Conservation (phyloP, 78 protist genomes). For the Trichosphaerium sp. region DNA sequence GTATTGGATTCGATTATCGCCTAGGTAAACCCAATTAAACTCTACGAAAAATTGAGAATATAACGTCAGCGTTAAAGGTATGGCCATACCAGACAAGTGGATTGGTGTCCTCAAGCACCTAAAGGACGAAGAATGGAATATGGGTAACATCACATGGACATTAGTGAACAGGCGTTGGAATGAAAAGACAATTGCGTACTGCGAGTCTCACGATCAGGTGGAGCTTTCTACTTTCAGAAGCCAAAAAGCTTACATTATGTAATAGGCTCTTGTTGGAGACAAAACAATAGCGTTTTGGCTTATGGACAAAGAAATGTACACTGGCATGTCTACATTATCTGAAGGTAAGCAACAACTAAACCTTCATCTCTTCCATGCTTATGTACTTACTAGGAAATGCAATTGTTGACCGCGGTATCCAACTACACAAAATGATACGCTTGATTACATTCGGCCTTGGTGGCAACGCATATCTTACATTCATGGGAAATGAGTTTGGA, state of each 20-base stretch:
- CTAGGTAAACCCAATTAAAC: slow-evolving; percentile 20
- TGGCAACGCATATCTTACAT: slow-evolving; percentile 85
- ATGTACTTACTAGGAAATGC: slow-evolving; percentile 10
- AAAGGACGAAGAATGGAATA: slow-evolving; percentile 82
- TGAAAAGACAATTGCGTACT: slow-evolving; percentile 79
- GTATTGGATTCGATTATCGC: slow-evolving; percentile 91
- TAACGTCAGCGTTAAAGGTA: too few relatives aligned
- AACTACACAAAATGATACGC: slow-evolving; percentile 82
- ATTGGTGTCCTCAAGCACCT: slow-evolving; percentile 69
- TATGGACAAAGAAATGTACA: slow-evolving; percentile 90
- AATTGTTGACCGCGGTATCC: slow-evolving; percentile 79
- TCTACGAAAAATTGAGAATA: too few relatives aligned
- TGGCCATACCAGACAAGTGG: slow-evolving; percentile 94
- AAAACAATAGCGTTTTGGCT: slow-evolving; percentile 94
- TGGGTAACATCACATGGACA: slow-evolving; percentile 58
- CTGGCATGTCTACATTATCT: slow-evolving; percentile 20
- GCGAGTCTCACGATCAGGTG: slow-evolving; percentile 84
- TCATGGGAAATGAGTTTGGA: slow-evolving; percentile 97
- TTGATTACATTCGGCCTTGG: slow-evolving; percentile 75
- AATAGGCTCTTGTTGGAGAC: slow-evolving; percentile 91
- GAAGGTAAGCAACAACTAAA: neutral
- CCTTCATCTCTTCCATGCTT: slow-evolving; percentile 37
- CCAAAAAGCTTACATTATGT: slow-evolving; percentile 41
- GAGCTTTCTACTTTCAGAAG: neutral
- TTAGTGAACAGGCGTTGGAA: slow-evolving; percentile 67